Conservation (phyloP, 225 moss, liverwort and hornwort genomes). For the Pseudisothecium myosuroides region DNA sequence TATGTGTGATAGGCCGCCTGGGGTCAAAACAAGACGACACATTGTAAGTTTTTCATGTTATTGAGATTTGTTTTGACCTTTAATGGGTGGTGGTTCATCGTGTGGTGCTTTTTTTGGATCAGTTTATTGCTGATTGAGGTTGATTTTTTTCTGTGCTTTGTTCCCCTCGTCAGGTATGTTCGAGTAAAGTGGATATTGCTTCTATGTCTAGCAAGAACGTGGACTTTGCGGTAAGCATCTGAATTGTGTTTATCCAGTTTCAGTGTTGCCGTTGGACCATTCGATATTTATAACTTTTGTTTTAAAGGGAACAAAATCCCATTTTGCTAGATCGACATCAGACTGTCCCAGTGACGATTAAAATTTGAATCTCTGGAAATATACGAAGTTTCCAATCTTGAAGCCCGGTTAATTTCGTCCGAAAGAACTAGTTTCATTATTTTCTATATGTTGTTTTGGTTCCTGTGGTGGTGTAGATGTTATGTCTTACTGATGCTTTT, state of each 20-base stretch:
- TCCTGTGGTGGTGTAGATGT: neutral
- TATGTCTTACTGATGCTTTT: neutral
- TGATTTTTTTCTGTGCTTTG: neutral
- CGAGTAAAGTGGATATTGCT: constrained; percentile 35
- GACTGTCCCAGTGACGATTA: neutral
- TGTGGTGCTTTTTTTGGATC: neutral
- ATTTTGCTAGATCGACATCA: neutral
- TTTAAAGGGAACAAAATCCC: neutral
- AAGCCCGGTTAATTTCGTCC: neutral
- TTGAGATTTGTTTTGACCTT: neutral
- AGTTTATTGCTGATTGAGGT: neutral
- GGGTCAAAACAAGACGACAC: constrained; percentile 23
- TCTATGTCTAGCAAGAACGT: constrained; percentile 45
- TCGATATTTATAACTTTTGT: neutral
- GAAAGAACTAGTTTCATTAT: neutral
- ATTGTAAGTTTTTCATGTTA: constrained; percentile 30
- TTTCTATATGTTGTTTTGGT: neutral
- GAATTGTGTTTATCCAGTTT: neutral
- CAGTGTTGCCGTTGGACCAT: neutral
- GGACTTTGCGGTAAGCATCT: constrained; percentile 20
- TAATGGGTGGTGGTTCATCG: neutral
- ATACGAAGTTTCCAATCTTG: neutral
- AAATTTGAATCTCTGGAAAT: neutral
- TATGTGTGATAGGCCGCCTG: constrained; percentile 42
- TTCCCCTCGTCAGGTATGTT: constrained; percentile 20